Evolutionary conservation across 1,284 basidiomycete species (phyloP).

Genomic region (Trametes sp.): DNA sequence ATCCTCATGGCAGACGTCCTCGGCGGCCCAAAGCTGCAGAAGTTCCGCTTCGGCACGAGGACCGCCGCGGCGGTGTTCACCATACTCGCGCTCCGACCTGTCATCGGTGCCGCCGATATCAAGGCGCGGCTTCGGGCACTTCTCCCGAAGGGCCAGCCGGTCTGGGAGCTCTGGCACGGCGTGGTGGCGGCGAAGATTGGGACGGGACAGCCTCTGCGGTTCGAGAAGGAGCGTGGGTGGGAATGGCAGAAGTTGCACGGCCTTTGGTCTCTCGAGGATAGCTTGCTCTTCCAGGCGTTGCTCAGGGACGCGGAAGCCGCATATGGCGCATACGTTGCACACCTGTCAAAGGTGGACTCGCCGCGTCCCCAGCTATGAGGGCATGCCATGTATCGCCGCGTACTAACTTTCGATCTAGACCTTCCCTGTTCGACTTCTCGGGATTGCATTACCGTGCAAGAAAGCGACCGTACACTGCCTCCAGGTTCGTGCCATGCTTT

Average conservation of each 20-base stretch:
- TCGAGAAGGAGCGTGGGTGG: conserved; percentile 5
- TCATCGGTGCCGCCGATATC: conserved; percentile 10
- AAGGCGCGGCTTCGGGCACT: conserved; percentile 12
- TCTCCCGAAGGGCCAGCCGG: conserved; percentile 16
- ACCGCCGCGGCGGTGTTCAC: conserved; percentile 19
- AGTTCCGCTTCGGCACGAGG: conserved; percentile 17
- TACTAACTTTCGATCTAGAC: neutral
- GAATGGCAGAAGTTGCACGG: conserved; percentile 8
- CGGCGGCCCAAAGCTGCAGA: conserved; percentile 7
- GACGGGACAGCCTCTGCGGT: conserved; percentile 2
- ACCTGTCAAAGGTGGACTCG: neutral
- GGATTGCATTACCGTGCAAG: no score
- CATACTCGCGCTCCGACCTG: conserved; percentile 12
- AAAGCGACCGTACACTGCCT: no score
- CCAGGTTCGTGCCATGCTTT: no score
- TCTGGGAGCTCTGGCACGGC: conserved; percentile 16
- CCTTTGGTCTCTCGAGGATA: neutral
- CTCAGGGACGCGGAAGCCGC: conserved; percentile 14
- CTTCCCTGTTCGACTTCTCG: no score
- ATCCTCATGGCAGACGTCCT: conserved; percentile 17
- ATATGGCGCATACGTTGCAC: neutral
- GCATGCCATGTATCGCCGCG: neutral
- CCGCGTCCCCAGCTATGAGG: neutral
- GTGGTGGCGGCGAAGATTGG: conserved; percentile 9
- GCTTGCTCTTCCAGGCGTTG: neutral